Evolutionary conservation across 2,329 filamentous ascomycete species (phyloP).

Genomic region (Penicillium sp.): DNA sequence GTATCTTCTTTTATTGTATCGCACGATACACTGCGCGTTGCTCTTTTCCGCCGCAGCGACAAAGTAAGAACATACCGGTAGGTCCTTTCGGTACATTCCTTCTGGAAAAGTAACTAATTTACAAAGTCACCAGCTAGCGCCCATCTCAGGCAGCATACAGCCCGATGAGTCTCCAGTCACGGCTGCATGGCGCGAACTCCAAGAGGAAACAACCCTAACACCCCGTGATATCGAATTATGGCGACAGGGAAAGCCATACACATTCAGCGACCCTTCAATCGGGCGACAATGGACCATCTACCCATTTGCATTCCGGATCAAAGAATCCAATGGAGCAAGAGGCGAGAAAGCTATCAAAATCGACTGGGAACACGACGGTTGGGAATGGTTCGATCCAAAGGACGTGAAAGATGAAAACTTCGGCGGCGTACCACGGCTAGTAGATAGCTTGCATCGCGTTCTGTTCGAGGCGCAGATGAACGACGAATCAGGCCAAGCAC

Average conservation of each 20-base stretch:
- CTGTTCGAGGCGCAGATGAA: slow-evolving; percentile 56
- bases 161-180: slow-evolving; percentile 51
- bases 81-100: background rate
- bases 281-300: slow-evolving; percentile 59
- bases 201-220: slow-evolving; percentile 58
- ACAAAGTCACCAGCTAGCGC: slow-evolving; percentile 53
- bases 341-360: slow-evolving; percentile 49
- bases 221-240: slow-evolving; percentile 47
- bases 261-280: slow-evolving; percentile 52
- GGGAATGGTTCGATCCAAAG: slow-evolving; percentile 55
- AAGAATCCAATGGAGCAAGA: slow-evolving; percentile 26
- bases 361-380: slow-evolving; percentile 61
- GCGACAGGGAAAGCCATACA: slow-evolving; percentile 56
- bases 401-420: slow-evolving; percentile 47
- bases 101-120: background rate
- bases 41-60: slow-evolving; percentile 58
- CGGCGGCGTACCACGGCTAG: slow-evolving; percentile 54
- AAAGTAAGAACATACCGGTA: slow-evolving; percentile 59
- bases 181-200: slow-evolving; percentile 59
- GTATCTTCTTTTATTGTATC: slow-evolving; percentile 46
- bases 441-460: slow-evolving; percentile 56
- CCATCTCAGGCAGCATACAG: slow-evolving; percentile 60
- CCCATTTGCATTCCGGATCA: slow-evolving; percentile 55
- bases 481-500: slow-evolving; percentile 41
- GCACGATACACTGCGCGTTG: slow-evolving; percentile 45